A percentile compares a stretch with the other conserved stretches of the same genome.
These are phyloP conservation scores for Samsoniella hepiali DNA, from an alignment of 2,329 filamentous ascomycete genomes.

Conservation along the genomic window DNA sequence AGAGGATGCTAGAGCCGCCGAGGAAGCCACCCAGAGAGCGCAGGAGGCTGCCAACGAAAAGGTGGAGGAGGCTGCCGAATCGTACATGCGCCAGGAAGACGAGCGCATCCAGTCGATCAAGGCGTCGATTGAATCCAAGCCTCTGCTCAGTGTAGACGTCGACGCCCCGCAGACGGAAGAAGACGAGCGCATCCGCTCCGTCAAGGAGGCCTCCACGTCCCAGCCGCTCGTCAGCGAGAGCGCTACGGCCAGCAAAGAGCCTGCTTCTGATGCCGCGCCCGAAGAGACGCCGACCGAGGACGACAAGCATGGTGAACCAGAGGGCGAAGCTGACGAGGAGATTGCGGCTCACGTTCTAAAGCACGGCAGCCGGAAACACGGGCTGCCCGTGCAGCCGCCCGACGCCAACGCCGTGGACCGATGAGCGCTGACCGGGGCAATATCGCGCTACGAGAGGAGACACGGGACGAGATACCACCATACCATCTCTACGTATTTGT, in stretches of 20 bases:
- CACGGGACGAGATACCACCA: no score
- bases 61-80: conserved; percentile 17
- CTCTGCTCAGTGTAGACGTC: conserved; percentile 4
- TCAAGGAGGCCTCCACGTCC: conserved; percentile 2
- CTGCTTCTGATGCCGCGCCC: neutral
- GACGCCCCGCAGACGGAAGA: conserved; percentile 2
- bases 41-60: no score
- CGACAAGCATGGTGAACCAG: neutral
- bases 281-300: neutral
- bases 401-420: conserved; percentile 4
- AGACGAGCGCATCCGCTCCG: conserved; percentile 4
- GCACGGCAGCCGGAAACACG: neutral
- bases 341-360: neutral
- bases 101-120: conserved; percentile 22
- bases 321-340: neutral
- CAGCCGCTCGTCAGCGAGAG: conserved; percentile 2
- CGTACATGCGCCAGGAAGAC: conserved; percentile 19
- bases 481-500: neutral
- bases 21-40: conserved; percentile 17
- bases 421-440: neutral
- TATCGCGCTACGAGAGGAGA: no score
- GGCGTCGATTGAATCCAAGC: conserved; percentile 19
- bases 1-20: conserved; percentile 19
- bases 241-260: neutral
- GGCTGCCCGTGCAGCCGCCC: neutral